Evolutionary conservation across 2,329 filamentous ascomycete genomes (phyloP), one percentile per base, ranked within the genome.

Genomic region (Exophiala spinifera): DNA sequence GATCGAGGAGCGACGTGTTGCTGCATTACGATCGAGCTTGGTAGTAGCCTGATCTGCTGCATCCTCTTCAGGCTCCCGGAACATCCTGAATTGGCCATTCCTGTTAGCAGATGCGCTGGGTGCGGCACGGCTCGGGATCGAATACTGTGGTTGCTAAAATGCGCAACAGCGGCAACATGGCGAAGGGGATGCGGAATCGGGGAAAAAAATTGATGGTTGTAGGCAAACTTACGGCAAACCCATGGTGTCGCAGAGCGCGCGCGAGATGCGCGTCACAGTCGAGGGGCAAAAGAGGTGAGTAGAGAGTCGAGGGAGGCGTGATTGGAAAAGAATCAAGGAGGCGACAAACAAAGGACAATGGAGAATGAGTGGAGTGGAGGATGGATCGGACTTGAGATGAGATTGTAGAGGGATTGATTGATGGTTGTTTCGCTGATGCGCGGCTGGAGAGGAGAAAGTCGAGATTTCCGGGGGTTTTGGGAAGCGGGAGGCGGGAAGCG

Each of bases 1-100:
- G 64, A 85, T 85, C 39, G 79, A 70, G 36, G 80, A 84, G 65
- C 82, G 79, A 36, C 52, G 36, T 51, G 76, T 70, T 52, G 73
- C 66, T 44, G 79, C 79, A 53, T 76, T 76, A 34, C 75, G 68
- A 64, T 84, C 81, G 59, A 66, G 68, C 66, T 82, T 83, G 59
- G 72, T 66, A 49, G 72, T 67, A 54, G 73, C 69, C 50, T 60
- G 54, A 50, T 73, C 74, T 20, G 69, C 67, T 52, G 74, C 71
- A 55, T 75, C 70, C 45, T 75, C 72, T 37, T 75, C 72, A 48
- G 79, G 79, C 65, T 79, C 77, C 67, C 75, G 75, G 73, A 76
- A 84, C 70, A 84, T 76, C 58, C 78, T 79, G 61, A 2, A 48
- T 17, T 4, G n/a, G 23, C 11, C 47, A 51, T 40, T 19, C 4